These are phyloP conservation scores for Fremontodendron californicum DNA, from an alignment of 345 rosid species.

Conservation along the genomic window DNA sequence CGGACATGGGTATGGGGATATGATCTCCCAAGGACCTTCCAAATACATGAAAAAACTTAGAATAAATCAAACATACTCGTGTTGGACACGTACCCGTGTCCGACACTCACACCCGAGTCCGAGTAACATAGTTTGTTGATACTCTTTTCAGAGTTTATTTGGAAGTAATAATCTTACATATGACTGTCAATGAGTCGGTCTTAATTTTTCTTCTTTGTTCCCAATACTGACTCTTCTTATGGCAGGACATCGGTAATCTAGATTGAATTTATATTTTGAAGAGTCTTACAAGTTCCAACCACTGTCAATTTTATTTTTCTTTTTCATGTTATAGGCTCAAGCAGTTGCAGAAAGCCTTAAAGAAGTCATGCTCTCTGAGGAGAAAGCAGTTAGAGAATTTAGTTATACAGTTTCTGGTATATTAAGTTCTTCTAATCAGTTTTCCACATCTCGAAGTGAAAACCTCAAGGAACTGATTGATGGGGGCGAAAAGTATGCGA, in stretches of 20 bases:
- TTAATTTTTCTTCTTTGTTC: background rate
- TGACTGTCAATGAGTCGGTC: background rate
- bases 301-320: background rate
- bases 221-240: background rate
- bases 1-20: too few relatives aligned
- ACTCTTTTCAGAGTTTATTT: too few relatives aligned
- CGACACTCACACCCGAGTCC: too few relatives aligned
- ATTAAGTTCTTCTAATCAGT: constrained; percentile 53
- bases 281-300: constrained; percentile 1
- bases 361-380: constrained; percentile 51
- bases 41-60: too few relatives aligned
- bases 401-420: constrained; percentile 62
- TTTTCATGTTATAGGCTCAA: constrained; percentile 32
- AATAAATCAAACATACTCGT: too few relatives aligned
- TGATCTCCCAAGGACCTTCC: too few relatives aligned
- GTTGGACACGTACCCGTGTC: too few relatives aligned
- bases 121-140: too few relatives aligned
- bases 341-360: constrained; percentile 40
- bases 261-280: background rate
- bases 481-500: constrained; percentile 46
- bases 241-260: background rate
- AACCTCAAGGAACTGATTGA: constrained; percentile 56
- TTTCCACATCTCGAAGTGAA: constrained; percentile 53
- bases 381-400: constrained; percentile 34
- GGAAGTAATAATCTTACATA: background rate